Base-by-base conservation (phyloP, 2,329 filamentous ascomycete genomes). In the Colletotrichum orchidophilum region DNA sequence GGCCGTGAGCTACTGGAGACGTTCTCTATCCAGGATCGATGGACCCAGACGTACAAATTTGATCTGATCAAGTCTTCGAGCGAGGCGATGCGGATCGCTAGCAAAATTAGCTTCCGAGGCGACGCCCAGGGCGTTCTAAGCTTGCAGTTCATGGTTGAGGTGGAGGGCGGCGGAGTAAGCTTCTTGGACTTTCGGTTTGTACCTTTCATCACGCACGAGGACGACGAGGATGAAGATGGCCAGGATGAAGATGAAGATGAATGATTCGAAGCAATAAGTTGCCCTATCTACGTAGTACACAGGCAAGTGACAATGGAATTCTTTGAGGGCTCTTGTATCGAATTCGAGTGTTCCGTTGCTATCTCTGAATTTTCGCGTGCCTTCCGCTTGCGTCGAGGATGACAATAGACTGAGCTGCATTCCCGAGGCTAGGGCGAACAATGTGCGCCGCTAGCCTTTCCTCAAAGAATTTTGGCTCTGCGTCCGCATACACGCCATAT, bases 81-180 rank as follows among this genome's bases (percentile, higher is more conserved):
- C 55, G 92, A 96, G 74, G 96, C 96, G n/a, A 98, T 99, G 96
- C 91, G 92, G 55, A 90, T 95, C 46, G 94, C 95, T 5, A 95
- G 89, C 77, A 99, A 98, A 82, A 95, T 98, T 69, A 97, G 95
- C 78, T 88, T 99, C 72, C 88, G 96, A 18, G 92, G 94, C 0
- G 96, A 99, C 81, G 87, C 89, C 2, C 94, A 97, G 79, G 96
- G 96, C 0, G 96, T 99, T 33, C 81, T 99, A 74, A 98, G 94
- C 81, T 83, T 98, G 79, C 96, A 99, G 78, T 98, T 98, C 77
- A 96, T 99, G 93, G 92, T 99, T 18, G 94, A 98, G 78, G 87
- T 95, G 52, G 94, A 96, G 73, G 88, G 88, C 7, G 87, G 88
- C 5, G 86, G 86, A 27, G 85, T 91, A 49, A 93, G 91, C 75